Conservation (phyloP, 257 asterid species). For the Plectranthus barbatus region DNA sequence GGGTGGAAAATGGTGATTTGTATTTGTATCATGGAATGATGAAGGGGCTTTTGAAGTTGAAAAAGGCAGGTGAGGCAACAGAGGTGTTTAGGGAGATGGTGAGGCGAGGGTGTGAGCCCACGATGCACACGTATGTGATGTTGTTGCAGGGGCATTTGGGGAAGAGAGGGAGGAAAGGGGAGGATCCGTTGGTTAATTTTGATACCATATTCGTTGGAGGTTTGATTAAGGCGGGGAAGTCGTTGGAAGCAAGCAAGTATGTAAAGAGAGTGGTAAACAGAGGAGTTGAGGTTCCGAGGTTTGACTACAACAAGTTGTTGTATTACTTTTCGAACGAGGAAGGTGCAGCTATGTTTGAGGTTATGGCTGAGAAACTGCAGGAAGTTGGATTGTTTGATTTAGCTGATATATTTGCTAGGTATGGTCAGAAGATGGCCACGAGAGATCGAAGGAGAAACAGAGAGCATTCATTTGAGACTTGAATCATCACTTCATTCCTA, state of each 20-base stretch:
- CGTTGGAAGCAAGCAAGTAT: constrained; percentile 64
- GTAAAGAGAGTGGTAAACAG: constrained; percentile 67
- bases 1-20: constrained; percentile 45
- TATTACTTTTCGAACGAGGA: constrained; percentile 76
- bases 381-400: constrained; percentile 90
- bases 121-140: constrained; percentile 90
- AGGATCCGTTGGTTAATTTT: constrained; percentile 83
- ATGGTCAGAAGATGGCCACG: constrained; percentile 84
- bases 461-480: too few relatives aligned
- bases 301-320: constrained; percentile 82
- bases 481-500: too few relatives aligned
- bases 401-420: constrained; percentile 71
- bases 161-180: constrained; percentile 77
- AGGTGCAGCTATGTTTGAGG: constrained; percentile 77
- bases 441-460: constrained; percentile 72
- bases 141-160: constrained; percentile 90
- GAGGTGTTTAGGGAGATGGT: constrained; percentile 89
- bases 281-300: constrained; percentile 74
- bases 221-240: constrained; percentile 64
- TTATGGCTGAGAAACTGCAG: constrained; percentile 59
- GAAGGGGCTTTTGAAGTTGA: constrained; percentile 70
- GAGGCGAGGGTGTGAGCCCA: constrained; percentile 70
- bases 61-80: constrained; percentile 70
- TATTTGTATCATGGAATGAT: constrained; percentile 77
- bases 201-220: constrained; percentile 94